Evolutionary conservation across 2,329 filamentous ascomycete species (phyloP), one percentile per base, ranked within the genome.

Genomic region (Metarhizium anisopliae): DNA sequence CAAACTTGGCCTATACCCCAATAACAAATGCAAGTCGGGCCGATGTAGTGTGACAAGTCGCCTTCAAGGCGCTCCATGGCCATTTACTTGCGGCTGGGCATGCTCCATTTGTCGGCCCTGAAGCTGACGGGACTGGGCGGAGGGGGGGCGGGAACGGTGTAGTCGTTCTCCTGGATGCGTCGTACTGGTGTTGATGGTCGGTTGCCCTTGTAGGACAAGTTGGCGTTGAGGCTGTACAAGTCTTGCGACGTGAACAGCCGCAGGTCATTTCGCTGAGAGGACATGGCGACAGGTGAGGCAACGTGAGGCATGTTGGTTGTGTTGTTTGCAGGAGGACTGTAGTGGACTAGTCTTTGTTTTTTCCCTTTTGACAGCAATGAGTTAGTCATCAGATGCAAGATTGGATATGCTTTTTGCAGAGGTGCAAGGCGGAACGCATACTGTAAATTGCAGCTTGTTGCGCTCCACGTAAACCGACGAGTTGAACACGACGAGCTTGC

Each of bases 41-140:
- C 32, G 40, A 20, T 18, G 7, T n/a, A 30, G 20, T 51, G 30
- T 54, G 8, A 29, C 47, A 2, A 40, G 55, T 40, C 7, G 40
- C 42, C 45, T 45, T 56, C 55, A 56, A 16, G 47, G 30, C 25
- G 52, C 18, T 13, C 4, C 40, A 20, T 52, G 56, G 11, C 38
- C 45, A 42, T 11, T 11, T 45, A 20, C 18, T 45, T 16, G 25
- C 45, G 45, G 45, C 51, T 43, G 16, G 56, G 45, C 56, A 58
- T 49, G 11, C 49, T 51, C 56, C 56, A 58, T 29, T 55, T 56
- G 13, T 84, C 80, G 29, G 72, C 68, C 35, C 79, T 76, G 64
- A 84, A 85, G 70, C 79, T 80, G 65, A 86, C 80, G 7, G 83
- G 83, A 61, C 80, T 84, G 13, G 83, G 82, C 20, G 83, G 83